phyloP scores from a whole-genome alignment of 805 yeast species.

The Candida pini region DNA sequence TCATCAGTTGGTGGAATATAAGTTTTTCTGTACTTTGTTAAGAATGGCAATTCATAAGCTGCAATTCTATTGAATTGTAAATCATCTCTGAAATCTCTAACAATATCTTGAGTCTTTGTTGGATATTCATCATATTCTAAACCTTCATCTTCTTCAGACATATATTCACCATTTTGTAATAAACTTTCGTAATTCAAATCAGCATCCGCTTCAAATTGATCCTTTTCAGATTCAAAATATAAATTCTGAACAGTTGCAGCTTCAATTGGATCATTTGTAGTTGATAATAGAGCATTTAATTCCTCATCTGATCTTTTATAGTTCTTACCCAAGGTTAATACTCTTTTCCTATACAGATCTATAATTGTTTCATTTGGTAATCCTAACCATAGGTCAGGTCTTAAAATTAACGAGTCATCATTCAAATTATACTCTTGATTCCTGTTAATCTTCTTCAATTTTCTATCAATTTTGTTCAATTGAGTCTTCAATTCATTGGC shows the following conservation, averaged over 20 bases:
- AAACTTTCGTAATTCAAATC: constrained; percentile 37
- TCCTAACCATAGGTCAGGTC: constrained; percentile 68
- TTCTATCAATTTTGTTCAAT: constrained; percentile 8
- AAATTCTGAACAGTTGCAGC: constrained; percentile 21
- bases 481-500: constrained; percentile 4
- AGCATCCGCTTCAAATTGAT: constrained; percentile 33
- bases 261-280: constrained; percentile 26
- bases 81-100: constrained; percentile 65
- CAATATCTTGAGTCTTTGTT: constrained; percentile 63
- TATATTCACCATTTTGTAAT: constrained; percentile 28
- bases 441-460: constrained; percentile 8
- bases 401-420: constrained; percentile 36
- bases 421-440: constrained; percentile 13
- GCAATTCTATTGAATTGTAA: constrained; percentile 76
- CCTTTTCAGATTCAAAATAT: constrained; percentile 42
- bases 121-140: constrained; percentile 63
- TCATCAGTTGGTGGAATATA: constrained; percentile 46
- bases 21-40: constrained; percentile 67
- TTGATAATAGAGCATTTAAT: constrained; percentile 48
- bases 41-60: constrained; percentile 87
- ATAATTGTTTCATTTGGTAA: constrained; percentile 59
- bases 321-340: constrained; percentile 41
- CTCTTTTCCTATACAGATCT: constrained; percentile 55
- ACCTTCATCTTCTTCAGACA: constrained; percentile 28
- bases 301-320: constrained; percentile 49